A percentile compares a stretch with the other conserved stretches of the same genome.
Evolutionary conservation across 306 rosid genomes (phyloP).

Genomic region (Castanea sativa): DNA sequence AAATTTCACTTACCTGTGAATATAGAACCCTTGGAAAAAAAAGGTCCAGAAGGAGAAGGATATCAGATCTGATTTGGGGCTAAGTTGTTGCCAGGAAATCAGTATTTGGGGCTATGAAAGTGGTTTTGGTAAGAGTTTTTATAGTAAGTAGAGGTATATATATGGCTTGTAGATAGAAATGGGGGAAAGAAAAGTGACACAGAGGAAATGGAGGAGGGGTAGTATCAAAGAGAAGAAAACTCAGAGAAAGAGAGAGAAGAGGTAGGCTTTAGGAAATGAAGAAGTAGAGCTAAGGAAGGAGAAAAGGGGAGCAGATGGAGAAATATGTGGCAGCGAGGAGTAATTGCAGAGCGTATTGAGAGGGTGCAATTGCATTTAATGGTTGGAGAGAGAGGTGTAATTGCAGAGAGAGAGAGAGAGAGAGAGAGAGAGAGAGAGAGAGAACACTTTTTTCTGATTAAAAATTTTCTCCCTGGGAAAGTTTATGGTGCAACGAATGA

Average conservation of each 20-base stretch:
- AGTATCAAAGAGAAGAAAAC: background rate
- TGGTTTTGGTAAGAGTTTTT: constrained; percentile 16
- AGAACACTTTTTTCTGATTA: background rate
- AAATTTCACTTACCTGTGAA: constrained; percentile 20
- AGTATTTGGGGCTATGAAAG: constrained; percentile 11
- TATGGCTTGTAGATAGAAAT: background rate
- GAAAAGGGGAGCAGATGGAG: constrained; percentile 42
- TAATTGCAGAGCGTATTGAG: constrained; percentile 96
- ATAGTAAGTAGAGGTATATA: constrained; percentile 9
- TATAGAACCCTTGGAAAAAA: background rate
- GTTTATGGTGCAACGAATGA: constrained; percentile 51
- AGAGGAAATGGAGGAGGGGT: background rate
- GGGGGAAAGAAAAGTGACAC: constrained; percentile 3
- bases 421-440: constrained; percentile 28
- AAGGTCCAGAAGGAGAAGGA: constrained; percentile 2
- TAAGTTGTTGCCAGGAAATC: background rate
- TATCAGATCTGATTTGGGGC: constrained; percentile 42
- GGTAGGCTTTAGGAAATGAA: constrained; percentile 13
- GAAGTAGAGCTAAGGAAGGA: constrained; percentile 30
- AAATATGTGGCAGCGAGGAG: constrained; percentile 67
- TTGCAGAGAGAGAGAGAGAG: constrained; percentile 41
- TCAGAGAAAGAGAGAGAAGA: background rate
- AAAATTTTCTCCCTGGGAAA: constrained; percentile 23
- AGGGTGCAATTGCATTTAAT: constrained; percentile 99
- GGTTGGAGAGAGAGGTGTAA: constrained; percentile 71